Evolutionary conservation across 192 early-diverging fungal genomes (phyloP), one percentile per base, ranked within the genome.

Genomic region (Coemansia sp.): DNA sequence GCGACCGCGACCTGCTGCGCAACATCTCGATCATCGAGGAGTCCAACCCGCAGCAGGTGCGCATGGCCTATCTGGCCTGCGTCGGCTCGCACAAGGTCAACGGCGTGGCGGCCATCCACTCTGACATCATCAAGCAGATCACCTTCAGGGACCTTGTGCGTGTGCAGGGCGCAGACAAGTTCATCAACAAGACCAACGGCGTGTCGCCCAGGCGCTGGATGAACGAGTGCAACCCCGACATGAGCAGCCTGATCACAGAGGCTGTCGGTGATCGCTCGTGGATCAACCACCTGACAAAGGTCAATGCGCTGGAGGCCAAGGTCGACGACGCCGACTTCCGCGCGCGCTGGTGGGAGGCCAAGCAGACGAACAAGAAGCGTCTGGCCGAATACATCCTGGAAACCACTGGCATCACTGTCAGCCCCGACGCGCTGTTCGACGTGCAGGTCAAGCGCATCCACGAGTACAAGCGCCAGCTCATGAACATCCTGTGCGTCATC

Each of bases 391-490:
- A 92, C 68, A 94, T 99, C 59, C 84, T 86, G 55, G 66, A 64
- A 6, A 81, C 85, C 11, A 88, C 86, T 34, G 85, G 81, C 31
- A 84, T 97, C 52, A 72, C 82, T 17, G 92, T 98, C 36, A 88
- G 82, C 67, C 83, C 95, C 29, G 83, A 96, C 57, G 91, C 95
- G 4, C 78, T 98, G 64, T 99, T 99, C 81, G 97, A 99, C 76
- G 86, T 97, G 57, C 96, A 95, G 75, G 94, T 94, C 71, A 98
- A 97, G 84, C 91, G 97, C 82, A 91, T 98, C 65, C 97, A 99
- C 77, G 97, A 98, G 83, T 99, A 98, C 83, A 98, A 99, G 85
- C 91, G 97, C 63, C 97, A 99, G 86, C 94, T 94, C 75, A 93
- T 99, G 92, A 99, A 99, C 81, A 96, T 99, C 61, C 75, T 98